A percentile compares a stretch with the other conserved stretches of the same genome.
These are phyloP conservation scores for Lactarius hengduanensis DNA, from an alignment of 768 basidiomycete genomes.

Conservation along the genomic window DNA sequence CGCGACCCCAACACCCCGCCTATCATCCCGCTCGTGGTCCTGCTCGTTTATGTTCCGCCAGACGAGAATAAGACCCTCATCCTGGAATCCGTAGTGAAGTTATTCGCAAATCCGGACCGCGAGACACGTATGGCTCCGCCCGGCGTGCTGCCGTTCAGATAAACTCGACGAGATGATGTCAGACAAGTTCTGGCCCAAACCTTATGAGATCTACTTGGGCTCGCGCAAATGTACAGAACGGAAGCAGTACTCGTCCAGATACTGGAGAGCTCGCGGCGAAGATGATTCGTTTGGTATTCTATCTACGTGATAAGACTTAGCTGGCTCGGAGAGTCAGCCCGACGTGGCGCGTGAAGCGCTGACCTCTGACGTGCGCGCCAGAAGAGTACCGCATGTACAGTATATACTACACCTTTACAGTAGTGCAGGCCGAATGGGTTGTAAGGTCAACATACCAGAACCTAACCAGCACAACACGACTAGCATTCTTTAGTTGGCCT, in stretches of 20 bases:
- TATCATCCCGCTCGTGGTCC: constrained; percentile 82
- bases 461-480: too few relatives aligned
- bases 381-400: too few relatives aligned
- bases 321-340: constrained; percentile 42
- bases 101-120: constrained; percentile 87
- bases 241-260: constrained; percentile 83
- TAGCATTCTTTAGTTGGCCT: too few relatives aligned
- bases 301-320: not conserved
- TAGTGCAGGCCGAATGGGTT: too few relatives aligned
- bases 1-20: constrained; percentile 68
- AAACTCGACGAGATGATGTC: constrained; percentile 81
- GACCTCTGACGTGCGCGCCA: too few relatives aligned
- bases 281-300: constrained; percentile 59
- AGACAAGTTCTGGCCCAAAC: constrained; percentile 91
- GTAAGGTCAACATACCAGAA: too few relatives aligned
- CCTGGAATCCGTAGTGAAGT: constrained; percentile 73
- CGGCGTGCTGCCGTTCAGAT: constrained; percentile 81
- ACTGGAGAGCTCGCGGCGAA: constrained; percentile 72
- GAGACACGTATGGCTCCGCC: constrained; percentile 92
- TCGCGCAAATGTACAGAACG: constrained; percentile 49
- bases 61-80: constrained; percentile 69
- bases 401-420: too few relatives aligned
- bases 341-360: constrained; percentile 37
- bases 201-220: constrained; percentile 54
- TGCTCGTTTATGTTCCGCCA: constrained; percentile 68